Base-by-base conservation (phyloP, 495 filamentous ascomycete genomes). In the Penicillium odoratum region DNA sequence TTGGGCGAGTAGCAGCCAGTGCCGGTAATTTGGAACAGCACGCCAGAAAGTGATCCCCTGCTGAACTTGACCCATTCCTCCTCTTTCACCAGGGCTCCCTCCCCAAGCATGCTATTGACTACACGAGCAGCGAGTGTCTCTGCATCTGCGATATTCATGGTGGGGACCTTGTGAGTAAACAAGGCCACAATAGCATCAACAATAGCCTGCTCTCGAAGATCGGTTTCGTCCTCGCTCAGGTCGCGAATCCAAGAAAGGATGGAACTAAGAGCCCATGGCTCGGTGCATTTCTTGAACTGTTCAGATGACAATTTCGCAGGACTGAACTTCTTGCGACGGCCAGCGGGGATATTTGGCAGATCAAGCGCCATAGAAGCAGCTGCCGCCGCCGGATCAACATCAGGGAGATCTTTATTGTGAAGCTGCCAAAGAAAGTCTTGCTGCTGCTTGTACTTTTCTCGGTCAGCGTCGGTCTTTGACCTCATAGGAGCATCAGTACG, bases 51-150 rank as follows among this genome's bases (percentile, higher is more conserved):
- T 7, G 77, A 78, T 15, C 88, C 89, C 4, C 78, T 70, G 25
- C 89, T 86, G 66, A 97, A 91, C 69, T 96, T 97, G 57, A 99
- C 89, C 94, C 94, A 99, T 75, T 99, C 94, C 68, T 99, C 94
- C 30, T 97, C 93, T 21, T 88, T 87, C 8, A 96, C 78, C 40
- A 99, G 71, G 11, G 88, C 89, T 25, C 87, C 91, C 44, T 88
- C 85, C 3, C 81, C 77, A 52, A 92, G 80, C 92, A 99, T 96
- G 34, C 87, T 84, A 38, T 83, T 78, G 2, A 97, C 89, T 2
- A 97, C 90, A 49, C 83, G 85, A 45, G 85, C 82, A 47, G 89
- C 88, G 21, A 99, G 78, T 7, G 88, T 87, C 68, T 99, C 94
- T 2, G 95, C 95, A 79, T 98, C 94, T 3, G 94, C 92, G 46